Base-by-base conservation (phyloP, 805 yeast species). In the Metschnikowia dekortorum region DNA sequence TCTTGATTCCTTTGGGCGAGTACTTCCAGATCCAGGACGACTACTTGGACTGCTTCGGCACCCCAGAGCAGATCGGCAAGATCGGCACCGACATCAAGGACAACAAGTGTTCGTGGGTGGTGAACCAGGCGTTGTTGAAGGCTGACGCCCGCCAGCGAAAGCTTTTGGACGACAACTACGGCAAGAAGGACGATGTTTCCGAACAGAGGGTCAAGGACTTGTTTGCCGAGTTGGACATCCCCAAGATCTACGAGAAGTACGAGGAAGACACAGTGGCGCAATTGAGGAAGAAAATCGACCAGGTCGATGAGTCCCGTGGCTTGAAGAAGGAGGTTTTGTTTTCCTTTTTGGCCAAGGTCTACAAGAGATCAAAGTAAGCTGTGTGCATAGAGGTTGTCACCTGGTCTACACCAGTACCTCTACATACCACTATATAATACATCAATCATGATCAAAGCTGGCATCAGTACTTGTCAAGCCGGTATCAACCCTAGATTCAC, bases 1-100 rank as follows among this genome's bases (percentile, higher is more conserved):
- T 94, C 39, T 79, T 94, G 69, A 84, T 94, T 57, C 97, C 97
- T 50, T 80, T 94, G 59, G 99, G 99, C 52, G 97, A 94, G 70
- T 94, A 94, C 70, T 94, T 94, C 85, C 99, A 94, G 76, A 89
- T 94, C 60, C 99, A 94, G 75, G 99, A 94, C 67, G 99, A 94
- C 70, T 94, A 79, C 75, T 81, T 94, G 58, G 99, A 94, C 71
- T 89, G 97, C 70, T 94, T 89, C 65, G 99, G 99, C 58, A 89
- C 92, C 61, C 97, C 99, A 39, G 95, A 88, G 66, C 89, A 92
- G 64, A 94, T 91, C 65, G 99, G 99, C 56, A 94, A 94, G 78
- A 89, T 94, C 60, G 99, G 99, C 60, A 94, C 99, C 53, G 99
- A 94, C 69, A 94, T 94, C 65, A 87, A 87, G 74, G 99, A 94